Base-by-base conservation (phyloP, 2,329 filamentous ascomycete species). In the Penicillium sp. region DNA sequence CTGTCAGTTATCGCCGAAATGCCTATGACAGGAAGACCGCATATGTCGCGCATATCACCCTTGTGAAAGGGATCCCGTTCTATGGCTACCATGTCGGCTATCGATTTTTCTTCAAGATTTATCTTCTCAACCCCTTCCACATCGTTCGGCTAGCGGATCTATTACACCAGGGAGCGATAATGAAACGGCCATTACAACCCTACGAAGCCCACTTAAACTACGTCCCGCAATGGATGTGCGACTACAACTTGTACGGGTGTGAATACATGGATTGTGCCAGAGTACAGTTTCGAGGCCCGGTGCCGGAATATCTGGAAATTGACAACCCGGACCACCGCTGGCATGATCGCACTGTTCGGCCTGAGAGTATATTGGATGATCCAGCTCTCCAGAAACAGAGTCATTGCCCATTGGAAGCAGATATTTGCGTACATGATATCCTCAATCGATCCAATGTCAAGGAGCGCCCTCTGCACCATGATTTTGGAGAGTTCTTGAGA, bases 161-260 rank as follows among this genome's bases (percentile, higher is more conserved):
- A 33, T 74, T 98, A 28, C 83, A 87, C 13, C 89, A 95, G 64
- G 93, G 93, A 6, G 84, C 84, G 19, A 83, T 98, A 29, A 79
- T 97, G 79, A 87, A 87, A 60, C 79, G 78, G 43, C 77, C 79
- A 16, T 84, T 98, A 29, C 91, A 97, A 59, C 91, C 93, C 0
- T 94, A 93, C 59, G 93, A 98, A 67, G 89, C 87, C 13, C 94
- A 98, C 62, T 66, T 97, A 47, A 88, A 95, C 59, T 97, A 90
- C 62, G 70, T 96, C 7, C 75, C 93, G 7, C 94, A 98, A 67
- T 98, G 94, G 79, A 97, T 98, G 93, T 86, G 84, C 50, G 94
- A 98, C 64, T 98, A 94, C 72, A 98, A 96, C 60, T 73, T 98
- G 51, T 97, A 94, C 63, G 94, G 94, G 5, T 98, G 93, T 60